Evolutionary conservation across 179 eudicot genomes (phyloP), one percentile per base, ranked within the genome.

Genomic region (Beta lomatogona): DNA sequence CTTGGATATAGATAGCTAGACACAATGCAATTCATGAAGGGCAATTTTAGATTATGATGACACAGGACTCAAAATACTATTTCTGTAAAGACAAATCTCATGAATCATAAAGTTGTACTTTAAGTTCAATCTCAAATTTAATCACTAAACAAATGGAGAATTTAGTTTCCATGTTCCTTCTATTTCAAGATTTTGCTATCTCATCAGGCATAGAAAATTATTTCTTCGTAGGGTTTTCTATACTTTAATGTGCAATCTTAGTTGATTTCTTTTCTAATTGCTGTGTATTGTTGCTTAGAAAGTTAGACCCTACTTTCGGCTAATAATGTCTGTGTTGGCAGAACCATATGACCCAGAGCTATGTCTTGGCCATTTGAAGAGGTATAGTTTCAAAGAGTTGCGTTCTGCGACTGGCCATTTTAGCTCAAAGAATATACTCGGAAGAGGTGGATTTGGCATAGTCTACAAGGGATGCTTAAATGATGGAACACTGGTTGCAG

Each of bases 331-430:
- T 74, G 85, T 65, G 15, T 41, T 79, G 22, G 84, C 95, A 91
- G 97, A 93, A 77, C 98, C 86, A 91, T 88, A 93, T 85, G 98
- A 94, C 82, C 91, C 95, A 10, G 98, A 94, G 84, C 87, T 90
- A 11, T 88, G 94, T 76, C 88, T 92, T 69, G 98, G 96, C 66
- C 96, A 94, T 83, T 82, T 94, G 80, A 93, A 85, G 83, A 87
- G 93, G 77, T 93, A 86, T 46, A 81, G 86, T 58, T 94, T 93
- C 85, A 93, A 92, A 81, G 98, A 94, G 81, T 88, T 94, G 71
- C 83, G 94, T 11, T 81, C 90, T 46, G 98, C 98, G 15, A 94
- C 98, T 12, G 88, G 90, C 82, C 91, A 92, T 83, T 94, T 94
- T 83, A 87, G 80, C 86, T 78, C 87, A 9, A 94, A 89, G 85